Percentiles rank a stretch among this genome's conserved stretches.
Evolutionary conservation across 768 basidiomycete species (phyloP).

Genomic region (Epithele typhae): DNA sequence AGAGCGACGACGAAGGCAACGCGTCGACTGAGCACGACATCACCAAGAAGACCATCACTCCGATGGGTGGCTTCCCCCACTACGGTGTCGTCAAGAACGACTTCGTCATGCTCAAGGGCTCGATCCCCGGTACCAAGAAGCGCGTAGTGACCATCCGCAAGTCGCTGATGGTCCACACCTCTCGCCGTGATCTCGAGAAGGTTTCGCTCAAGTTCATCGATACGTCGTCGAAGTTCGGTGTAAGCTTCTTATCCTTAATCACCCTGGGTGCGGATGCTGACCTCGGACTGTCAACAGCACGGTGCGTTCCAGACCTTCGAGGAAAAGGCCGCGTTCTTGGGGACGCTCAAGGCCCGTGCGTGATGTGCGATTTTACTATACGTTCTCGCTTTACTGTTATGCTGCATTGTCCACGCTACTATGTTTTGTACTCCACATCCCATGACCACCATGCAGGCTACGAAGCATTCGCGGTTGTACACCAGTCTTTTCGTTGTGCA

Average conservation of each 20-base stretch:
- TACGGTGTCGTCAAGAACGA: constrained; percentile 99
- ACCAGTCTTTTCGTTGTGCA: not conserved
- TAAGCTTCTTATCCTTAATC: constrained; percentile 36
- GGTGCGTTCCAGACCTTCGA: constrained; percentile 95
- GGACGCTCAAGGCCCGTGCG: constrained; percentile 82
- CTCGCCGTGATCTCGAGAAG: constrained; percentile 95
- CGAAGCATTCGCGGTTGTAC: constrained; percentile 16
- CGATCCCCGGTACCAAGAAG: constrained; percentile 94
- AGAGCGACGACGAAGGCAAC: constrained; percentile 70
- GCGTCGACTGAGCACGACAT: constrained; percentile 94
- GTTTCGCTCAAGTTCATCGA: constrained; percentile 98
- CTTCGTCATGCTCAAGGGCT: constrained; percentile 96
- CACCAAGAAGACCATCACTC: constrained; percentile 91
- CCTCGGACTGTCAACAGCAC: constrained; percentile 46
- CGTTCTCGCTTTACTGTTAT: constrained; percentile 32
- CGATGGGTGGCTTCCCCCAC: constrained; percentile 98
- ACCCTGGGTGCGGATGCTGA: not conserved
- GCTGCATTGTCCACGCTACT: constrained; percentile 33
- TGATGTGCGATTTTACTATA: constrained; percentile 40
- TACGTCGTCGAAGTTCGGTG: constrained; percentile 95
- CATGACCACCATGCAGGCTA: constrained; percentile 12
- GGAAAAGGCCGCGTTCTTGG: constrained; percentile 94
- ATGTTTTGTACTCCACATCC: constrained; percentile 35
- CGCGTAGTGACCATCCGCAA: constrained; percentile 97
- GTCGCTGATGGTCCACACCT: constrained; percentile 94